Evolutionary conservation across 371 early-diverging fungal genomes (phyloP), one percentile per base, ranked within the genome.

Genomic region (Mortierella sp.): DNA sequence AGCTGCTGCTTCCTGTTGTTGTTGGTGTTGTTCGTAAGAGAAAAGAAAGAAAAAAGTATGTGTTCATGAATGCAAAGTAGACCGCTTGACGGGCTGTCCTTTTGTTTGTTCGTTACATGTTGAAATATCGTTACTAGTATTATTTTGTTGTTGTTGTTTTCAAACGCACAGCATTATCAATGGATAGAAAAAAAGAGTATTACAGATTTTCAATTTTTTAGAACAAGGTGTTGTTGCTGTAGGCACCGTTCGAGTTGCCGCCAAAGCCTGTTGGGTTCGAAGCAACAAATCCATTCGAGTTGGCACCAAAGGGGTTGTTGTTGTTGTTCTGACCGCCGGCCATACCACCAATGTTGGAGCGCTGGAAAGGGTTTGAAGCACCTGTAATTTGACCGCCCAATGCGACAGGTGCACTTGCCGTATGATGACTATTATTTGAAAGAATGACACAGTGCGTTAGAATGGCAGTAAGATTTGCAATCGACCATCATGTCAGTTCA

Each of bases 301-400:
- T 48, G 31, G 42, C 72, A 24, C 21, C 58, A 74, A 81, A 74
- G 38, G 81, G 81, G 52, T 81, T 76, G 77, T 77, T 77, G 77
- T 77, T 77, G 50, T 47, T 55, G 72, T 57, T 63, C 38, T 76
- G 65, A 54, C 44, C 60, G n/a, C 47, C 21, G 26, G 60, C 54
- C 31, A 44, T 78, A 5, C 38, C 47, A 0, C 50, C 48, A 42
- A 68, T n/a, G 58, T 58, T 73, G 45, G 80, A 73, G 42, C 80
- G 78, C 34, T 83, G 83, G 80, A 83, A 83, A 19, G 83, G 83
- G 63, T 83, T 83, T 2, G 79, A 72, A 2, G 77, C 79, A 10
- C 83, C 77, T 19, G 79, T 83, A 24, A 72, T 75, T 13, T 79
- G 79, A 7, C 76, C 71, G 13, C 72, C 71, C 31, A 79, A 55